Evolutionary conservation across 2,329 filamentous ascomycete species (phyloP).

Genomic region (Aspergillus chevalieri): DNA sequence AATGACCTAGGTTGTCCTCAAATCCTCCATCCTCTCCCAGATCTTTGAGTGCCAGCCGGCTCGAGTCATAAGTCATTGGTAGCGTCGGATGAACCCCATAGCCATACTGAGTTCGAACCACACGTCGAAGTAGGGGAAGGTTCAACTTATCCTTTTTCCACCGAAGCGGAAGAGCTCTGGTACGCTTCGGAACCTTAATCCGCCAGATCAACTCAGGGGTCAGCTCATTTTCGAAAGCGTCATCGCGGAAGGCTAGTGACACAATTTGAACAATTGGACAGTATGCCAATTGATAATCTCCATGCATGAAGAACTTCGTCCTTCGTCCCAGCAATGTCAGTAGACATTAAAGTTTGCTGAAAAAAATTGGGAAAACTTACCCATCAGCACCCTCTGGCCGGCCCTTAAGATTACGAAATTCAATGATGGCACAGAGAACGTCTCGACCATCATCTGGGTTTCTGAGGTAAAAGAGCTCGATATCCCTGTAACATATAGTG

Average conservation of each 20-base stretch:
- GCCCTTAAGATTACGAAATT: no score
- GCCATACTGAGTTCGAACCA: conserved; percentile 15
- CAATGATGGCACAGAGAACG: no score
- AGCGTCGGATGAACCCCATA: conserved; percentile 17
- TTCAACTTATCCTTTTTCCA: conserved; percentile 12
- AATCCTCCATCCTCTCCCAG: conserved; percentile 19
- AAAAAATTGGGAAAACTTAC: no score
- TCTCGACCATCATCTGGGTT: no score
- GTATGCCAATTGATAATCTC: conserved; percentile 23
- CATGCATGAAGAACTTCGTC: conserved; percentile 1
- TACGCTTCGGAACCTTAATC: conserved; percentile 15
- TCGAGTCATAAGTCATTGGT: conserved; percentile 23
- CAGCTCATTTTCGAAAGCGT: conserved; percentile 19
- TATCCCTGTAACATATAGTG: no score
- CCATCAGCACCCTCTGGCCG: no score
- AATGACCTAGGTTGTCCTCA: conserved; percentile 22
- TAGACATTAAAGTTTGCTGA: no score
- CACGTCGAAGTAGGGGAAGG: conserved; percentile 14
- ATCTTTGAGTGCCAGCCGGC: conserved; percentile 17
- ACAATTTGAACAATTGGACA: conserved; percentile 21
- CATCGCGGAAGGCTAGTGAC: conserved; percentile 17
- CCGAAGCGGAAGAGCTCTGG: conserved; percentile 8
- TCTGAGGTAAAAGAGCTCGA: no score
- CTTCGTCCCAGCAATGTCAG: no score
- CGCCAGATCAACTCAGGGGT: conserved; percentile 20